phyloP scores from a whole-genome alignment of 768 basidiomycete genomes.

The Suillus discolor region DNA sequence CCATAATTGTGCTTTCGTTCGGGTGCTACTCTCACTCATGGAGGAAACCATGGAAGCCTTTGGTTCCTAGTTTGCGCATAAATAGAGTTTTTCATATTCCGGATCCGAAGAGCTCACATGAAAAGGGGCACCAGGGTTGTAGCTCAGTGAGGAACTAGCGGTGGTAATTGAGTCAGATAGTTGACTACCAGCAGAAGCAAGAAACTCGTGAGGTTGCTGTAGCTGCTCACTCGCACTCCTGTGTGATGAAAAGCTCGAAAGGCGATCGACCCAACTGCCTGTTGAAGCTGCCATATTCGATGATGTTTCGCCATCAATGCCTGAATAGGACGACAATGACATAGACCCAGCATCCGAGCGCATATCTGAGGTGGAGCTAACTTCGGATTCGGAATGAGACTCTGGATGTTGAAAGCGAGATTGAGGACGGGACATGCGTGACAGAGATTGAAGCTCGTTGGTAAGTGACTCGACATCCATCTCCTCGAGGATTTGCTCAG shows the following conservation, averaged over 20 bases:
- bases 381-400: conserved; percentile 39
- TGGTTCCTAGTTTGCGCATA: neutral
- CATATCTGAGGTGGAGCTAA: conserved; percentile 41
- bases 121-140: neutral
- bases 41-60: conserved; percentile 10
- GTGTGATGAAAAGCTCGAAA: conserved; percentile 22
- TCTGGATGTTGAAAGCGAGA: conserved; percentile 14
- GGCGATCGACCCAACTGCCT: conserved; percentile 48
- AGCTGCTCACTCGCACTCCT: neutral
- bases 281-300: conserved; percentile 36
- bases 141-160: conserved; percentile 37
- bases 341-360: conserved; percentile 47
- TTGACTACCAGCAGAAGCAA: conserved; percentile 17
- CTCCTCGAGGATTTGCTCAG: conserved; percentile 61
- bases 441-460: conserved; percentile 50
- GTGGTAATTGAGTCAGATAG: conserved; percentile 47
- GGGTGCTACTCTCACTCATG: conserved; percentile 26
- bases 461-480: conserved; percentile 81
- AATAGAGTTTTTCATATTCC: too few species aligned
- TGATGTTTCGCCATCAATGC: conserved; percentile 40
- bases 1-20: conserved; percentile 87
- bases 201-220: conserved; percentile 17
- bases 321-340: conserved; percentile 42
- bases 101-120: conserved; percentile 1
- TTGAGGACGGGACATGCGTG: conserved; percentile 34